Base-by-base conservation (phyloP, 2,329 filamentous ascomycete genomes). In the Plectosphaerella sp. region DNA sequence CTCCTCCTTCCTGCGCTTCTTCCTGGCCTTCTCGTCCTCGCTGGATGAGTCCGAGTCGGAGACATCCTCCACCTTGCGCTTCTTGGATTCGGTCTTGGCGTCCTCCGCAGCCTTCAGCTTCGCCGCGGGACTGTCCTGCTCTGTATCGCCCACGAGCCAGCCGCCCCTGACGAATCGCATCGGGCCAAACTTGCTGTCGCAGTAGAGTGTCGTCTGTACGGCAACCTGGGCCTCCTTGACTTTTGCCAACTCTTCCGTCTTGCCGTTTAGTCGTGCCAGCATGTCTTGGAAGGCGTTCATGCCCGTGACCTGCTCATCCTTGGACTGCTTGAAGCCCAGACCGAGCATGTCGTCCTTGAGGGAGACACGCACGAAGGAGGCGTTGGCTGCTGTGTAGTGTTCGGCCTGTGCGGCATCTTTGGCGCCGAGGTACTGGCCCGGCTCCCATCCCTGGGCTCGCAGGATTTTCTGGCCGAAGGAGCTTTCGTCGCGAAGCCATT, bases 341-440 rank as follows among this genome's bases (percentile, higher is more conserved):
- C 94, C 94, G 43, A 96, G 82, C 61, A 87, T 95, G 67, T 97
- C 91, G 64, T 97, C 92, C 65, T 96, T 96, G 57, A 97, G 72
- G 28, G 84, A 72, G 39, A 96, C 89, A 54, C 88, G 86, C 62
- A 97, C 94, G 66, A 95, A 89, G 3, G 90, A 90, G 24, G 88
- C 82, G 67, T 88, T 95, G 41, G 89, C 91, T 3, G 84, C 82
- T 20, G 88, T 92, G 69, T 92, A 89, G 56, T 88, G 82, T 46
- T 84, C 82, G 28, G 88, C 79, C 62, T 96, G 91, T 0, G 84
- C 72, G 8, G 91, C 85, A 65, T 91, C 79, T 62, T 87, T 80
- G 4, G 87, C 88, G 50, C 94, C 94, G 20, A 99, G 82, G 50
- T 83, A 89, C 58, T 87, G 80, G 36, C 94, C 94, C 0, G 92